Percentiles rank a stretch among this genome's conserved stretches.
phyloP scores from a whole-genome alignment of 768 basidiomycete genomes.

The Phylloporus sp. region DNA sequence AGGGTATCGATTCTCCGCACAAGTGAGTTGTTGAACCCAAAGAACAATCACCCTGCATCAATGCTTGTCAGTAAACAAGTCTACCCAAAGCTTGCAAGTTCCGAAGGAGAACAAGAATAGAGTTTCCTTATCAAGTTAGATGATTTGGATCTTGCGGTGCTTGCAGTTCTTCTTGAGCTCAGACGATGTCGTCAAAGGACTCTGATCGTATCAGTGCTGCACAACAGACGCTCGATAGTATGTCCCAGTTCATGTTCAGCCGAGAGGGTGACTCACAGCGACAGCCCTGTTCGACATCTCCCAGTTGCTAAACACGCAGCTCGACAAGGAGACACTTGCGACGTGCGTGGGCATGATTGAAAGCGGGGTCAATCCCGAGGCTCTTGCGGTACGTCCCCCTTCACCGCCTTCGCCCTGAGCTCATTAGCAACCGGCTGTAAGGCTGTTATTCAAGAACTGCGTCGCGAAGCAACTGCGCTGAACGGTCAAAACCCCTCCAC shows the following conservation, averaged over 20 bases:
- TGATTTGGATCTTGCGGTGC: too few relatives aligned
- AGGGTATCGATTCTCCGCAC: too few relatives aligned
- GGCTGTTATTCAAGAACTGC: constrained; percentile 83
- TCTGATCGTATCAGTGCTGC: constrained; percentile 59
- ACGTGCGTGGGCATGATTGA: constrained; percentile 92
- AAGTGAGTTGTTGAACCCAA: too few relatives aligned
- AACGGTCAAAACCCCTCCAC: constrained; percentile 21
- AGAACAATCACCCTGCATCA: too few relatives aligned
- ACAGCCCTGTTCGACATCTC: constrained; percentile 85
- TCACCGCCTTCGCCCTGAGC: neutral
- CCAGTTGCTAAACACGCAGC: constrained; percentile 78
- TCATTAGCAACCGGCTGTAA: constrained; percentile 27
- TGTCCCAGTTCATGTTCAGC: constrained; percentile 25
- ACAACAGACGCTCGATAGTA: constrained; percentile 69
- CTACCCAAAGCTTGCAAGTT: too few relatives aligned
- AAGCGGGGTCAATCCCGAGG: constrained; percentile 88
- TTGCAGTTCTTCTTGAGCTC: neutral
- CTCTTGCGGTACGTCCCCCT: constrained; percentile 66
- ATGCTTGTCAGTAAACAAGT: too few relatives aligned
- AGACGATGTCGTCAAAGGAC: constrained; percentile 43
- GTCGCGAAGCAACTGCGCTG: constrained; percentile 57
- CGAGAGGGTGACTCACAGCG: constrained; percentile 6
- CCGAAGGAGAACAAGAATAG: too few relatives aligned
- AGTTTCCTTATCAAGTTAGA: constrained; percentile 9
- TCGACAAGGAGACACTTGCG: constrained; percentile 89